Evolutionary conservation across 2,329 filamentous ascomycete species (phyloP), one percentile per base, ranked within the genome.

Genomic region (Hypoxylon sp.): DNA sequence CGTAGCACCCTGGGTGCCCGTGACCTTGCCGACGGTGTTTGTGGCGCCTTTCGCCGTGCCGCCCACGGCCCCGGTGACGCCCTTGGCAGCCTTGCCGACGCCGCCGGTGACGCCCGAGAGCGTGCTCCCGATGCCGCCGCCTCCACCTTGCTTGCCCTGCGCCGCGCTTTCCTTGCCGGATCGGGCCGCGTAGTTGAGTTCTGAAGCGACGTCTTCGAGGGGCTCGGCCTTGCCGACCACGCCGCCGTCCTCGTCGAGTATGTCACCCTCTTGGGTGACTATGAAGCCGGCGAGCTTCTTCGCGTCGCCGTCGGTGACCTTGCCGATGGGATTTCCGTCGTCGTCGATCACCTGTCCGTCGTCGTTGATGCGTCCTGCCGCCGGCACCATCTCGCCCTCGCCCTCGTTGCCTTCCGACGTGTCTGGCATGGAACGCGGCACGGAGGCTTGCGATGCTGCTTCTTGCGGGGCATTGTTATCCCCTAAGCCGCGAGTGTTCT

Each of bases 321-420:
- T 74, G 48, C 78, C 79, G 40, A 81, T 77, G 13, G 79, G 70
- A 55, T 78, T 79, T 8, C 79, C 79, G 45, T 84, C 81, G 24
- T 81, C 79, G 69, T 84, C 82, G 27, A 85, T 73, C 9, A 85
- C 79, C 60, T 83, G 80, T n/a, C 83, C 83, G 49, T 82, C 78
- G 53, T 79, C 79, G 65, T 80, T 83, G 55, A 85, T 72, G 46
- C 78, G 72, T 29, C 72, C 72, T n/a, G 72, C 72, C 10, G 72
- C 72, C 15, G 72, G 71, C 26, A 73, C 71, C 70, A 73, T 71
- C 64, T 73, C 71, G 29, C 70, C 70, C 40, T 72, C 70, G 26
- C 69, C 69, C 5, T 67, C 68, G 20, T 66, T 66, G 13, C 54
- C 55, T 7, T 64, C 65, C 3, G 69, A 68, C 5, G 54, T 57